Evolutionary conservation across 805 yeast genomes (phyloP), one percentile per base, ranked within the genome.

Genomic region (Cephaloascus albidus): DNA sequence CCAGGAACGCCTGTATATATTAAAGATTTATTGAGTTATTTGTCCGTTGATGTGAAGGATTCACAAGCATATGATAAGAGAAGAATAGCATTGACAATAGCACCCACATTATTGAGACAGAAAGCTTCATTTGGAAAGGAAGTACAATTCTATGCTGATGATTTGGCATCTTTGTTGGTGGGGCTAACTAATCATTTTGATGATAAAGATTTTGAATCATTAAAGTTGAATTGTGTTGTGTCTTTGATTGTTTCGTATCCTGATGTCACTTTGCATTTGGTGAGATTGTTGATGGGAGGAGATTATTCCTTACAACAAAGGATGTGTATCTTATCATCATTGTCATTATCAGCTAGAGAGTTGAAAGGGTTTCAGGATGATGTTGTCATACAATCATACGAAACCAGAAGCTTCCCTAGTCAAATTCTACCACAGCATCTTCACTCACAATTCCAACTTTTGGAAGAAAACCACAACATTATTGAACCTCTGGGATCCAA

Each of bases 231-330:
- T 35, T 67, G 81, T 12, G 49, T 88, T 53, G 74, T 81, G 4
- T 76, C 93, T 2, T 64, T 86, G 1, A 61, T 85, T 15, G 78
- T 73, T 1, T 63, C 78, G 0, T 67, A 67, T 36, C 63, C 69
- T 3, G 39, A 40, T 2, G 48, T 65, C 2, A 77, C 86, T 0
- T 51, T 61, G 1, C 65, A 69, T 20, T 52, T 79, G 0, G 57
- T 74, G 33, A 52, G 63, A 20, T 54, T 80, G 15, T 60, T 88
- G 15, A 61, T 76, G 28, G 65, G 71, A 0, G 88, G 89, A 0
- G 98, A 90, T 51, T 76, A 82, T 44, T 86, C 95, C 0, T 55
- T 93, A 16, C 93, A 84, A 44, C 89, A 81, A 43, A 59, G 97
- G 36, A 66, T 89, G 60, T 60, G 74, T 20, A 65, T 89, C 6